Percentiles rank a stretch among this genome's conserved stretches.
phyloP scores from a whole-genome alignment of 139 green algal species.

The Closterium sp. region DNA sequence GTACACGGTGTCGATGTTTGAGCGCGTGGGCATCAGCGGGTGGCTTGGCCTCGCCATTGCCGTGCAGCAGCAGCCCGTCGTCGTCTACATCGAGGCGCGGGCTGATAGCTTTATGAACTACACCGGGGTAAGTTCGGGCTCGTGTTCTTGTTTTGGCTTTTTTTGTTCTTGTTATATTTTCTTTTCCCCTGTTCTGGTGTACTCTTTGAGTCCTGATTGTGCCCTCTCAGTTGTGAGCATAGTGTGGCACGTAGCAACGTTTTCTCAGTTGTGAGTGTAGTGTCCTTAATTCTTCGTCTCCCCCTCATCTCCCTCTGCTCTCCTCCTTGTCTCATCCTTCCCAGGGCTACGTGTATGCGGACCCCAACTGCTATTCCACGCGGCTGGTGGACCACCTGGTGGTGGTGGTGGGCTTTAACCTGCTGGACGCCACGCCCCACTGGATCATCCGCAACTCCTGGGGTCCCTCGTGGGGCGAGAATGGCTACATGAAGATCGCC shows the following conservation, averaged over 20 bases:
- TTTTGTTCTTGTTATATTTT: background rate
- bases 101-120: background rate
- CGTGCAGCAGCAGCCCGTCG: background rate
- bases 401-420: constrained; percentile 5
- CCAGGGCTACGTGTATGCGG: background rate
- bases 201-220: too few relatives aligned
- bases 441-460: background rate
- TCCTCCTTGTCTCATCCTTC: background rate
- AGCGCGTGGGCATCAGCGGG: background rate
- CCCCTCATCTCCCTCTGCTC: background rate
- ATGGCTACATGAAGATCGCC: constrained; percentile 7
- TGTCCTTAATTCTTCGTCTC: background rate
- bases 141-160: too few relatives aligned
- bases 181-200: too few relatives aligned
- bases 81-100: background rate
- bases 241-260: too few relatives aligned
- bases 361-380: background rate
- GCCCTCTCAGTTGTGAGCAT: too few relatives aligned
- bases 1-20: background rate
- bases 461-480: constrained; percentile 1
- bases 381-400: background rate
- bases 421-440: background rate
- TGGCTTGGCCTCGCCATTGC: background rate
- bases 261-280: too few relatives aligned
- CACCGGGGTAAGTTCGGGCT: background rate